Evolutionary conservation across 805 yeast species (phyloP), one percentile per base, ranked within the genome.

Genomic region (Hanseniaspora lindneri): DNA sequence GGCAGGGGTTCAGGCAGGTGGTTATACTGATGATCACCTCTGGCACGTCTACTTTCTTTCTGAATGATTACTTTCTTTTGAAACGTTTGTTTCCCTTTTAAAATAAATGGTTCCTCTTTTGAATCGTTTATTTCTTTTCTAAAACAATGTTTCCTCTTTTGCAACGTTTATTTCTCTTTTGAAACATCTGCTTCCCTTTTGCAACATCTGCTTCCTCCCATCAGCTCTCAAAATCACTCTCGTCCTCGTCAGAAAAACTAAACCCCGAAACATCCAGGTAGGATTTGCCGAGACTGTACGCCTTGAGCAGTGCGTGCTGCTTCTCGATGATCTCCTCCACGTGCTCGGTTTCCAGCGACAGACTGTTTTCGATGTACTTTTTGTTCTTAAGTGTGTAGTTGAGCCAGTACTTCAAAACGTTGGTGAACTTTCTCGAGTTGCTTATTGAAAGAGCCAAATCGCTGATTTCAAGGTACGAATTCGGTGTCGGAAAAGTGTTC

Each of bases 361-460:
- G 14, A 1, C 37, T 10, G 7, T 35, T 42, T 32, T 32, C 42
- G 19, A 49, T 19, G 9, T 25, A 42, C 7, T 11, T 39, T 19
- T 46, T 39, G 30, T 39, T 47, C 17, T 43, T 43, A 39, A 24
- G 39, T 13, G 34, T 21, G 41, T 35, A 28, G 4, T 33, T 39
- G 23, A 42, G 33, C 52, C 52, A 49, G 14, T 49, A 43, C 20
- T 49, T 49, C 11, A 49, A 34, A 3, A 41, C 34, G 23, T 49
- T 39, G 6, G 39, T 33, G 28, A 46, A 46, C 23, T 33, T 49
- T n/a, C 23, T 34, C 16, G 35, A 25, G 14, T 43, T 36, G 8
- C 25, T 34, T 24, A 49, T 49, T 33, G 41, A 21, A 9, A 49
- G 20, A 14, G 9, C 16, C n/a, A 49, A 29, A 11, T 19, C 4